Conservation (phyloP, 768 basidiomycete species). For the Lactarius evosmus region DNA sequence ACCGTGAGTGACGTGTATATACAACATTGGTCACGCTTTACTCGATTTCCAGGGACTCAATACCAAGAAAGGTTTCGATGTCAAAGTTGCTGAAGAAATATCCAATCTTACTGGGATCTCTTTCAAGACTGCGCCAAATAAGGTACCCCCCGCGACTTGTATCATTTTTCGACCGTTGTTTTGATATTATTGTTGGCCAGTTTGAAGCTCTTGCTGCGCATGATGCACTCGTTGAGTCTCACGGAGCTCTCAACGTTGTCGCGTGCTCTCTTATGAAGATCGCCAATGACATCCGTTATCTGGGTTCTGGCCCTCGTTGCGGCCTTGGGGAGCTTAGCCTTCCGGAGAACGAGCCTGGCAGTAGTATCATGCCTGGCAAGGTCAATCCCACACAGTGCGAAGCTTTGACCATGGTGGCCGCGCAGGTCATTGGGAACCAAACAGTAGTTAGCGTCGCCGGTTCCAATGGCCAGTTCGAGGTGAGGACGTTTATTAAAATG, state of each 20-base stretch:
- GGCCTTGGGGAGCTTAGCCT: conserved; percentile 92
- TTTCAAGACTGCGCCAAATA: conserved; percentile 98
- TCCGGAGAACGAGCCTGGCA: conserved; percentile 98
- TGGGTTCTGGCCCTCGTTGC: conserved; percentile 96
- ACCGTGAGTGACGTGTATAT: conserved; percentile 58
- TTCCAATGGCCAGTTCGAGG: conserved; percentile 96
- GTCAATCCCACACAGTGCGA: conserved; percentile 99
- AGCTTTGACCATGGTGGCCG: conserved; percentile 97
- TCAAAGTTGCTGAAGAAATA: conserved; percentile 88
- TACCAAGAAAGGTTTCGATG: conserved; percentile 95
- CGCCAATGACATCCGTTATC: conserved; percentile 97
- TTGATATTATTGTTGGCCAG: conserved; percentile 38
- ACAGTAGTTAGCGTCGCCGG: conserved; percentile 90
- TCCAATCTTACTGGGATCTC: conserved; percentile 85
- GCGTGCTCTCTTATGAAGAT: conserved; percentile 99
- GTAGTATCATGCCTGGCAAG: conserved; percentile 99
- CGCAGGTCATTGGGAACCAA: conserved; percentile 98
- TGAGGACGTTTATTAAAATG: conserved; percentile 35
- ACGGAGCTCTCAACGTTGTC: conserved; percentile 92
- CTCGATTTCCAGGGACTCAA: conserved; percentile 72
- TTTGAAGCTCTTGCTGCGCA: conserved; percentile 98
- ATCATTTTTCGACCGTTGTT: background rate
- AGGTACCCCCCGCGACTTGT: conserved; percentile 46
- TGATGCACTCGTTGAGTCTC: conserved; percentile 95
- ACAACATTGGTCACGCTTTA: conserved; percentile 5